Conservation (phyloP, 176 grass and related monocot genomes). For the Miscanthus lutarioriparius region DNA sequence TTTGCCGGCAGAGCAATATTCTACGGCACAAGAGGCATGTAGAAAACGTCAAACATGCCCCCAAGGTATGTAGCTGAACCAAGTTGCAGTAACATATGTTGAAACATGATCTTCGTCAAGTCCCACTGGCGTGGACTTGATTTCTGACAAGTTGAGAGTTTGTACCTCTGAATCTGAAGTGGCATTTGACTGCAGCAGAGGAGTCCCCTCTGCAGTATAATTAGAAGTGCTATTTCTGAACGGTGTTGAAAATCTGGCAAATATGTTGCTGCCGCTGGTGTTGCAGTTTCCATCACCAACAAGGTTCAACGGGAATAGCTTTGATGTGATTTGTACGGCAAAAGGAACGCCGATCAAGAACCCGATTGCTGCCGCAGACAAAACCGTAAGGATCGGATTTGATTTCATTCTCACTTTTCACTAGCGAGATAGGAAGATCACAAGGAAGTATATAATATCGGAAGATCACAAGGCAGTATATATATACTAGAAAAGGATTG, state of each 20-base stretch:
- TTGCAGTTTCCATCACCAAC: neutral
- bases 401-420: neutral
- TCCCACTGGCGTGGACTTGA: too few relatives aligned
- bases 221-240: slow-evolving; percentile 10
- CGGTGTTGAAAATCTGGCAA: neutral
- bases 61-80: too few relatives aligned
- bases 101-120: too few relatives aligned
- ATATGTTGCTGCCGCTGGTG: neutral
- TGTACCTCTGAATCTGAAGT: slow-evolving; percentile 27
- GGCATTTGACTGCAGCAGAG: slow-evolving; percentile 8
- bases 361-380: neutral
- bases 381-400: neutral
- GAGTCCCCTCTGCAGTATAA: neutral
- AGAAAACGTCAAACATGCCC: too few relatives aligned
- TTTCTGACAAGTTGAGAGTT: neutral
- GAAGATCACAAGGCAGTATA: too few relatives aligned
- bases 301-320: slow-evolving; percentile 1
- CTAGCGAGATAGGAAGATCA: neutral
- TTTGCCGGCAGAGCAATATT: slow-evolving; percentile 7
- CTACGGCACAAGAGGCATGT: neutral
- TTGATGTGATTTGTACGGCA: neutral
- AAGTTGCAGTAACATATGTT: too few relatives aligned
- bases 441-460: too few relatives aligned
- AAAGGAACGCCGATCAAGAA: slow-evolving; percentile 10
- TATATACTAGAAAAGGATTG: too few relatives aligned